Conservation (phyloP, 2,329 filamentous ascomycete genomes). For the Alternaria arbusti region DNA sequence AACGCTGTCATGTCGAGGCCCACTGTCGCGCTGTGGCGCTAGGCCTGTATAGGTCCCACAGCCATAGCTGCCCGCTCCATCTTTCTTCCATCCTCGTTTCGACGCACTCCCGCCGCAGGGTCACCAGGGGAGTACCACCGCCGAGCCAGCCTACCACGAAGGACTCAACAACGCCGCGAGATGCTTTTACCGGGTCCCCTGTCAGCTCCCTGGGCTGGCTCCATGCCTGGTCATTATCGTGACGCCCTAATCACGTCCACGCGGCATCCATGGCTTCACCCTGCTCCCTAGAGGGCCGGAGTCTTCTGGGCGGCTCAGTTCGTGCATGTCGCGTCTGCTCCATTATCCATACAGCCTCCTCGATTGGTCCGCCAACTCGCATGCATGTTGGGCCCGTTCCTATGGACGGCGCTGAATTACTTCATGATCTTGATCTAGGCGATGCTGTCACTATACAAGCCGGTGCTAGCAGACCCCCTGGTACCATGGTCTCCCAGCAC, state of each 20-base stretch:
- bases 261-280: slow-evolving; percentile 34
- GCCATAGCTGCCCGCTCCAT: slow-evolving; percentile 14
- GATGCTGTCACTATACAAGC: neutral
- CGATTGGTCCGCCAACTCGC: slow-evolving; percentile 19
- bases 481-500: neutral
- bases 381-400: slow-evolving; percentile 17
- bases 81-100: slow-evolving; percentile 8
- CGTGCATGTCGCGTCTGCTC: slow-evolving; percentile 21
- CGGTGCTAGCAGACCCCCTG: slow-evolving; percentile 1
- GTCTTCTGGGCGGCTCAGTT: slow-evolving; percentile 17
- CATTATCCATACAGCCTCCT: neutral
- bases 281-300: slow-evolving; percentile 11
- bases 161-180: neutral
- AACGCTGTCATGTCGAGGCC: slow-evolving; percentile 15
- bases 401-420: slow-evolving; percentile 21
- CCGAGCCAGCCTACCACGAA: slow-evolving; percentile 3
- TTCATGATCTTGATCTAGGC: slow-evolving; percentile 23
- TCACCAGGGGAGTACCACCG: slow-evolving; percentile 9
- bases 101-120: slow-evolving; percentile 17
- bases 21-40: slow-evolving; percentile 24
- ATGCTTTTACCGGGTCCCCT: slow-evolving; percentile 19
- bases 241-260: slow-evolving; percentile 28
- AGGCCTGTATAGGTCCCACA: slow-evolving; percentile 22
- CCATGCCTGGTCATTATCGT: slow-evolving; percentile 25
- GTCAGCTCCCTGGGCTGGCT: slow-evolving; percentile 6